phyloP scores from a whole-genome alignment of 148 eudicot genomes.

The Selenicereus undatus region DNA sequence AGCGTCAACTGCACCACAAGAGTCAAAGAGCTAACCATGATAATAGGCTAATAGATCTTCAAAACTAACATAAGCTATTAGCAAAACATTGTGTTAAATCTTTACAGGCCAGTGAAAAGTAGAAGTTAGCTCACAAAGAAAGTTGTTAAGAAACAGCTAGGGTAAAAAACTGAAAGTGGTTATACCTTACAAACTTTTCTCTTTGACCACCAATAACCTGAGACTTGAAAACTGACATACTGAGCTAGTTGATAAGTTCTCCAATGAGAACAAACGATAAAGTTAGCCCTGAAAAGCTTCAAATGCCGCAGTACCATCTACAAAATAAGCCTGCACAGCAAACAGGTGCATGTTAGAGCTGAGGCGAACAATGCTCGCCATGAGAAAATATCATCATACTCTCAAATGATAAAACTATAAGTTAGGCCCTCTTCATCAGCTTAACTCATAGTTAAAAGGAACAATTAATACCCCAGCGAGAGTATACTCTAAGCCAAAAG shows the following conservation, averaged over 20 bases:
- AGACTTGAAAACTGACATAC: not conserved
- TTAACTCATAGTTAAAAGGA: no score
- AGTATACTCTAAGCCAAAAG: no score
- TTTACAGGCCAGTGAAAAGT: not conserved
- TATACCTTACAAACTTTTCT: not conserved
- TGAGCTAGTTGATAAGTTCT: not conserved
- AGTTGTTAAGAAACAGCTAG: not conserved
- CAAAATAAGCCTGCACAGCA: not conserved
- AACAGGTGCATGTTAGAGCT: not conserved
- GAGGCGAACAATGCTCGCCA: not conserved
- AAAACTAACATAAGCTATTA: not conserved
- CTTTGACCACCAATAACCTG: not conserved
- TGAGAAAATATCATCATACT: not conserved
- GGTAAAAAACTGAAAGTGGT: not conserved
- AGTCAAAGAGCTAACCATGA: not conserved
- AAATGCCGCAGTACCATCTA: not conserved
- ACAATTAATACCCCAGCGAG: no score
- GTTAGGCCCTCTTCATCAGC: not conserved
- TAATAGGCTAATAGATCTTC: not conserved
- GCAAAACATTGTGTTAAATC: not conserved
- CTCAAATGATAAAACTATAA: no score
- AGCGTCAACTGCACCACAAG: not conserved
- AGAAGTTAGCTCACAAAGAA: not conserved
- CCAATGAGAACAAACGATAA: not conserved
- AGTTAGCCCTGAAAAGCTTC: not conserved